Evolutionary conservation across 2,329 filamentous ascomycete genomes (phyloP).

Genomic region (Rachicladosporium sp.): DNA sequence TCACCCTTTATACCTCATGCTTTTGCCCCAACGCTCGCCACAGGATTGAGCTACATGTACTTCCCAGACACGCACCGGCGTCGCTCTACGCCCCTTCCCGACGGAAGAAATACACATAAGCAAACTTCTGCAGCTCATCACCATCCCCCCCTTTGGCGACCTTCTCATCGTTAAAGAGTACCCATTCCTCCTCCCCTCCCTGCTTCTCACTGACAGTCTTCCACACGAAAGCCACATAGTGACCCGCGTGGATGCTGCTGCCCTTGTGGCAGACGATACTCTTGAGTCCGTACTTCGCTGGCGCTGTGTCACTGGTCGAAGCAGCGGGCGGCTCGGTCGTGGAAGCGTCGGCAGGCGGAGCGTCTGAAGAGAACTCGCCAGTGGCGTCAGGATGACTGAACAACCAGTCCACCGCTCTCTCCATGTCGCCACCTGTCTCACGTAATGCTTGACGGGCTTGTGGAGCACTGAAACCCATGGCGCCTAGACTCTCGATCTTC

Average conservation of each 20-base stretch:
- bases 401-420: slow-evolving; percentile 92
- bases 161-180: slow-evolving; percentile 97
- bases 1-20: neutral
- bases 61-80: too few relatives aligned
- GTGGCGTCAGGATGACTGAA: slow-evolving; percentile 86
- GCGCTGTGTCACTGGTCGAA: slow-evolving; percentile 28
- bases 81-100: slow-evolving; percentile 5
- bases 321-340: slow-evolving; percentile 20
- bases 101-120: slow-evolving; percentile 90
- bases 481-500: slow-evolving; percentile 60
- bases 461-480: slow-evolving; percentile 83
- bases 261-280: slow-evolving; percentile 98
- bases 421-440: slow-evolving; percentile 77
- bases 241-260: slow-evolving; percentile 85
- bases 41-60: too few relatives aligned
- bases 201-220: slow-evolving; percentile 46
- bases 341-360: slow-evolving; percentile 25
- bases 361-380: slow-evolving; percentile 41
- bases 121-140: slow-evolving; percentile 98
- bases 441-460: slow-evolving; percentile 77
- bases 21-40: too few relatives aligned
- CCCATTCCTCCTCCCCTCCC: slow-evolving; percentile 50
- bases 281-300: slow-evolving; percentile 71
- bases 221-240: slow-evolving; percentile 92
- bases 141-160: slow-evolving; percentile 85